These are phyloP conservation scores for Byssothecium circinans DNA, from an alignment of 2,329 filamentous ascomycete species.

Conservation along the genomic window DNA sequence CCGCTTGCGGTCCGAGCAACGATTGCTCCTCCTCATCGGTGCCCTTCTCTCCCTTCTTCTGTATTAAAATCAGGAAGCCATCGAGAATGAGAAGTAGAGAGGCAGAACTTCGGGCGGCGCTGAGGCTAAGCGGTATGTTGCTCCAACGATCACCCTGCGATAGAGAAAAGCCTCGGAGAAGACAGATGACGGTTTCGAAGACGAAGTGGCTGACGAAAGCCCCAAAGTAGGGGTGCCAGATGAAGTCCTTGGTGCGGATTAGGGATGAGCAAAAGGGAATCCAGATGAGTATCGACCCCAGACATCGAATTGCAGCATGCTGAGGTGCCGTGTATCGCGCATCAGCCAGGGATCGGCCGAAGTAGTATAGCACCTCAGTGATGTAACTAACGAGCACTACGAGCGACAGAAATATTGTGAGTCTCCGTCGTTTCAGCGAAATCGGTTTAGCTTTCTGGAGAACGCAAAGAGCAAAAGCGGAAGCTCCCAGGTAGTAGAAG, in stretches of 20 bases:
- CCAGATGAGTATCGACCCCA: slow-evolving; percentile 41
- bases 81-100: slow-evolving; percentile 32
- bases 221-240: slow-evolving; percentile 41
- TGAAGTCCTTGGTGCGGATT: slow-evolving; percentile 23
- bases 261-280: slow-evolving; percentile 26
- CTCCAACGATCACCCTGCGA: slow-evolving; percentile 16
- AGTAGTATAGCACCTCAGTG: slow-evolving; percentile 38
- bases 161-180: slow-evolving; percentile 25
- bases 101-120: slow-evolving; percentile 22
- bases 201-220: slow-evolving; percentile 36
- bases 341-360: slow-evolving; percentile 33
- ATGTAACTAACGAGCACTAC: slow-evolving; percentile 28
- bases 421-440: slow-evolving; percentile 25
- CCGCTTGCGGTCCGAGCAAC: slow-evolving; percentile 53
- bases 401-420: slow-evolving; percentile 17
- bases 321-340: slow-evolving; percentile 34
- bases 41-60: slow-evolving; percentile 34
- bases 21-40: slow-evolving; percentile 62
- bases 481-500: slow-evolving; percentile 34
- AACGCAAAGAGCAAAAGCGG: slow-evolving; percentile 29
- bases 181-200: slow-evolving; percentile 33
- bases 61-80: slow-evolving; percentile 31
- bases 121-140: slow-evolving; percentile 26
- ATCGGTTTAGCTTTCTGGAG: slow-evolving; percentile 35
- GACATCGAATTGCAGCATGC: slow-evolving; percentile 35